These are phyloP conservation scores for Aspergillus sp. DNA, from an alignment of 2,329 filamentous ascomycete genomes.

Conservation along the genomic window DNA sequence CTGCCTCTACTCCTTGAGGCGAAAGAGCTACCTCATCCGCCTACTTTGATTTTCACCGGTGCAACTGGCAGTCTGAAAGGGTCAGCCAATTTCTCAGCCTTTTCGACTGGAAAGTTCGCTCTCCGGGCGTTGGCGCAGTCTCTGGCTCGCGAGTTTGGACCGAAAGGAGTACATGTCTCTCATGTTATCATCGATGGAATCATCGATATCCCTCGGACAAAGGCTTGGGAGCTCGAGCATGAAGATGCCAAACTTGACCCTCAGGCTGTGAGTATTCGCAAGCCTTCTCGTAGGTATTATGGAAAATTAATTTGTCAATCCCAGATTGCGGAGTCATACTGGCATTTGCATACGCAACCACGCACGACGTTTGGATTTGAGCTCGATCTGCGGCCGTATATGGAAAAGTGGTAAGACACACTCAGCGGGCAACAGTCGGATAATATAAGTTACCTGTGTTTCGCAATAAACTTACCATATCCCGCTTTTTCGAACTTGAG, in stretches of 20 bases:
- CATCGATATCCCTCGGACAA: conserved; percentile 73
- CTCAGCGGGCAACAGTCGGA: too few relatives aligned
- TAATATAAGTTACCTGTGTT: too few relatives aligned
- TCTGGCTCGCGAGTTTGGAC: conserved; percentile 77
- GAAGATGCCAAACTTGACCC: conserved; percentile 67
- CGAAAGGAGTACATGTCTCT: conserved; percentile 75
- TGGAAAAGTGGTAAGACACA: conserved; percentile 73
- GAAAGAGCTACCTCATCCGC: conserved; percentile 57
- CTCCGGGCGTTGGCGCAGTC: conserved; percentile 68
- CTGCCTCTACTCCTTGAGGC: conserved; percentile 67
- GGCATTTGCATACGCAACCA: conserved; percentile 77
- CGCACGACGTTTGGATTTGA: conserved; percentile 76
- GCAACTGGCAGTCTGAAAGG: conserved; percentile 77
- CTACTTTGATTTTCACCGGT: conserved; percentile 79
- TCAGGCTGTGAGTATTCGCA: conserved; percentile 62
- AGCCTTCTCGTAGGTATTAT: conserved; percentile 12
- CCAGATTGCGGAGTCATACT: conserved; percentile 82
- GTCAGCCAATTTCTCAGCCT: conserved; percentile 63
- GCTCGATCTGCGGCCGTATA: conserved; percentile 71
- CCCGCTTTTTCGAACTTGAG: too few relatives aligned
- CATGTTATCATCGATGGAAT: conserved; percentile 80
- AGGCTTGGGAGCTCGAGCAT: conserved; percentile 53
- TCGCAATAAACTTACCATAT: too few relatives aligned
- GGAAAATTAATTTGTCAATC: too few relatives aligned
- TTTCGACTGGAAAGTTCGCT: conserved; percentile 78